phyloP scores from a whole-genome alignment of 2,329 filamentous ascomycete species.

The Phialophora tarda region DNA sequence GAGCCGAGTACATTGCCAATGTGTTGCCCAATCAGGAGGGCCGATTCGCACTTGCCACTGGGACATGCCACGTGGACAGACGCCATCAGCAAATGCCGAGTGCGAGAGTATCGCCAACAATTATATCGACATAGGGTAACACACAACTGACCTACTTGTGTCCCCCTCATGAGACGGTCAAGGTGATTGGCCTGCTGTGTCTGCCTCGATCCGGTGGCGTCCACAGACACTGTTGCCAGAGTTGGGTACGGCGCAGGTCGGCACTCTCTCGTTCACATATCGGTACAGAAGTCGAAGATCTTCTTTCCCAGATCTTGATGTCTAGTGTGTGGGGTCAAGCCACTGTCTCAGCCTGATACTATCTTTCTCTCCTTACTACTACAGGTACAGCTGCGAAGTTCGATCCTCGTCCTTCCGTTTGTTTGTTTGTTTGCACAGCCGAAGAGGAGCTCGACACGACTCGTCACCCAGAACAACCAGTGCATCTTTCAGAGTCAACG shows the following conservation, averaged over 20 bases:
- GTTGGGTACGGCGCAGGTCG: conserved; percentile 5
- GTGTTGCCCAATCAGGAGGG: not conserved
- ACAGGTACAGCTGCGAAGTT: not conserved
- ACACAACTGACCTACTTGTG: conserved; percentile 9
- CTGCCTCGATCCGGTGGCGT: not conserved
- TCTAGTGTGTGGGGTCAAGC: conserved; percentile 5
- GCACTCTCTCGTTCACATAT: not conserved
- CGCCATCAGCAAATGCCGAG: not conserved
- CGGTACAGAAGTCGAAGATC: conserved; percentile 4
- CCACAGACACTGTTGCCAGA: not conserved
- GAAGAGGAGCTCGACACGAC: not conserved
- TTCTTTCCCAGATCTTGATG: conserved; percentile 13
- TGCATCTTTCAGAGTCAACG: not conserved
- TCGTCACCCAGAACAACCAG: conserved; percentile 1
- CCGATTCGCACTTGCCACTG: conserved; percentile 11
- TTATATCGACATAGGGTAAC: not conserved
- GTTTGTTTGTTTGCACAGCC: not conserved
- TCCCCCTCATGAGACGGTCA: not conserved
- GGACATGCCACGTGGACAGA: conserved; percentile 16
- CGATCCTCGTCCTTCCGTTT: not conserved
- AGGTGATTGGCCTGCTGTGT: conserved; percentile 1
- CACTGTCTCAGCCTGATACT: conserved; percentile 30
- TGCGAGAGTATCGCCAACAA: conserved; percentile 7
- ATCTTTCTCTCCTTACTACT: conserved; percentile 3
- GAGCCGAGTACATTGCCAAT: not conserved